These are phyloP conservation scores for Rhizopus stolonifer DNA, from an alignment of 371 early-diverging fungal genomes.

Conservation along the genomic window DNA sequence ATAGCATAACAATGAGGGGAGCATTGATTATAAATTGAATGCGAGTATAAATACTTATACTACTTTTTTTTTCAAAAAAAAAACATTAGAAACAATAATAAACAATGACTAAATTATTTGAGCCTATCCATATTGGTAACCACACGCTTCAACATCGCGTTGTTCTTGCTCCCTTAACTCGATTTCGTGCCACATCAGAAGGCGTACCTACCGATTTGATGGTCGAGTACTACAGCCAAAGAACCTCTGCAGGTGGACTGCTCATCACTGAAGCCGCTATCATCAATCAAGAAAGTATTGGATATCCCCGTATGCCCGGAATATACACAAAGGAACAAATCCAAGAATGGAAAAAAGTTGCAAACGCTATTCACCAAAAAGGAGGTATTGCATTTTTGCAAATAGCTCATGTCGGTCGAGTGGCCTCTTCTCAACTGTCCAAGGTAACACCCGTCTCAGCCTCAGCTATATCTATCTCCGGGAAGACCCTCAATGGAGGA, in stretches of 20 bases:
- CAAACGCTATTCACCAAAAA: constrained; percentile 54
- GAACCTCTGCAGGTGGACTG: constrained; percentile 53
- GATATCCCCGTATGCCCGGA: constrained; percentile 37
- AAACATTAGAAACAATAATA: constrained; percentile 12
- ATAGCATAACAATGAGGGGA: too few relatives aligned
- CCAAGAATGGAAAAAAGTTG: constrained; percentile 50
- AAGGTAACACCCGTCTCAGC: constrained; percentile 26
- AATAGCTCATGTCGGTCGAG: constrained; percentile 48
- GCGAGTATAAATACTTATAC: too few relatives aligned
- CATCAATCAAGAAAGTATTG: constrained; percentile 31
- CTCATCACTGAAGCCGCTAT: constrained; percentile 54
- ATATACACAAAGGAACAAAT: constrained; percentile 48
- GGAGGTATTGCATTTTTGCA: constrained; percentile 55
- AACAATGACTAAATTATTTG: constrained; percentile 12
- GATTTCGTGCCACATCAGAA: constrained; percentile 31
- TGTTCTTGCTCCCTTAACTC: constrained; percentile 52
- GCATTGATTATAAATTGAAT: too few relatives aligned
- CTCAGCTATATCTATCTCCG: constrained; percentile 24
- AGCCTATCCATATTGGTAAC: constrained; percentile 17
- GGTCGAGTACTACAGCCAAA: constrained; percentile 56
- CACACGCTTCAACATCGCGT: constrained; percentile 40
- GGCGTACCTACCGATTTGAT: constrained; percentile 39
- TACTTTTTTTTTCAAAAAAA: too few relatives aligned
- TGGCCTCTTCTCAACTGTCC: neutral
- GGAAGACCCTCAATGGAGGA: constrained; percentile 5